Percentiles rank a stretch among this genome's conserved stretches.
phyloP scores from a whole-genome alignment of 371 early-diverging fungal genomes.

The Rhizomucor pusillus region DNA sequence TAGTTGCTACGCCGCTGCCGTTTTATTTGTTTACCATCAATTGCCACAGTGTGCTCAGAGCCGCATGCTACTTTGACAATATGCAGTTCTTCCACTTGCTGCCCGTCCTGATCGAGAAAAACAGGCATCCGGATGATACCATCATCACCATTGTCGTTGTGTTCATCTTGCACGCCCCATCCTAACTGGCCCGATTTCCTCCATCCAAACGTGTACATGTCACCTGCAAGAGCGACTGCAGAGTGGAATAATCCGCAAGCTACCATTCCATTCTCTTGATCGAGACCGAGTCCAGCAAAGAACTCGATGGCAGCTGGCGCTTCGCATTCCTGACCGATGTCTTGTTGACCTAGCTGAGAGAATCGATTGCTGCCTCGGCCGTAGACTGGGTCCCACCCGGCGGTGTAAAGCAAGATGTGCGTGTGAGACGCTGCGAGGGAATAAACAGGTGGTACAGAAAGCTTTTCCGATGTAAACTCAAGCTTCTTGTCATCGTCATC shows the following conservation, averaged over 20 bases:
- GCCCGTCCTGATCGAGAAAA: constrained; percentile 19
- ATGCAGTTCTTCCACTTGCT: constrained; percentile 17
- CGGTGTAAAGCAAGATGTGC: constrained; percentile 26
- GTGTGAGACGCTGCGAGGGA: constrained; percentile 21
- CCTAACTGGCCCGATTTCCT: constrained; percentile 35
- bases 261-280: neutral
- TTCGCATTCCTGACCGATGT: constrained; percentile 8
- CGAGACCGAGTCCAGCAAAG: constrained; percentile 26
- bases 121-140: constrained; percentile 18
- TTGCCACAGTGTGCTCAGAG: constrained; percentile 32
- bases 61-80: constrained; percentile 35
- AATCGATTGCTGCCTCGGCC: constrained; percentile 41
- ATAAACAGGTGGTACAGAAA: constrained; percentile 7
- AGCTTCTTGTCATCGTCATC: too few relatives aligned
- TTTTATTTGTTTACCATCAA: constrained; percentile 39
- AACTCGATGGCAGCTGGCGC: constrained; percentile 20
- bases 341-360: constrained; percentile 28
- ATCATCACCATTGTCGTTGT: constrained; percentile 8
- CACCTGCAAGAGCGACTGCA: constrained; percentile 24
- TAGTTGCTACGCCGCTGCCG: neutral
- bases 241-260: constrained; percentile 42
- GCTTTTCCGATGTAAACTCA: too few relatives aligned
- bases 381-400: constrained; percentile 19
- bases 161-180: too few relatives aligned
- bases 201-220: constrained; percentile 46